These are phyloP conservation scores for Abelmoschus esculentus DNA, from an alignment of 345 rosid genomes.

Conservation along the genomic window DNA sequence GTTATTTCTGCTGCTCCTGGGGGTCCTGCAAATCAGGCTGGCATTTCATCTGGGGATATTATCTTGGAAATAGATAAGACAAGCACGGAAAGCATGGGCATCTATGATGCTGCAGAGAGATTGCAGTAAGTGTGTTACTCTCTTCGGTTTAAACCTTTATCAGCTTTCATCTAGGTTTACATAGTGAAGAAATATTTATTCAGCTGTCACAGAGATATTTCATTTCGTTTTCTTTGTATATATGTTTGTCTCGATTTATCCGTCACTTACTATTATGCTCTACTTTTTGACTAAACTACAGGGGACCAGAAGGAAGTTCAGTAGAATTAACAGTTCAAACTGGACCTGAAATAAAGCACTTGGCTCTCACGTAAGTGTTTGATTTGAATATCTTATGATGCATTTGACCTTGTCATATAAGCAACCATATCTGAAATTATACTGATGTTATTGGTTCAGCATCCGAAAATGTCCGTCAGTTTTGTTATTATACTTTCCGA, in stretches of 20 bases:
- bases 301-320: slow-evolving; percentile 93
- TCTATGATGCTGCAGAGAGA: slow-evolving; percentile 87
- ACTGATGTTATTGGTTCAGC: too few species aligned
- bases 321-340: slow-evolving; percentile 71
- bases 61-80: slow-evolving; percentile 59
- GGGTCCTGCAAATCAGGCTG: slow-evolving; percentile 87
- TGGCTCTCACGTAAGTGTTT: slow-evolving; percentile 53
- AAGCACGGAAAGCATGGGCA: slow-evolving; percentile 61
- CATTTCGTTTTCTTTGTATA: background rate
- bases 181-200: background rate
- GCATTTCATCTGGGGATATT: slow-evolving; percentile 70
- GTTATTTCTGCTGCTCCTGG: slow-evolving; percentile 87
- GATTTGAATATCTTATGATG: background rate
- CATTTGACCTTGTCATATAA: background rate
- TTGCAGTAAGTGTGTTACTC: slow-evolving; percentile 57
- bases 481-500: too few species aligned
- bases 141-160: background rate
- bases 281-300: slow-evolving; percentile 26
- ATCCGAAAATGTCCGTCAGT: too few species aligned
- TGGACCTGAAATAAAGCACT: slow-evolving; percentile 62
- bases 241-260: background rate
- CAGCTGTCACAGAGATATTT: slow-evolving; percentile 6
- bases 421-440: too few species aligned
- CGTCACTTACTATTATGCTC: background rate
- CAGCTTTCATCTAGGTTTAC: background rate